Conservation (phyloP, 768 basidiomycete genomes). For the Paxillus involutus region DNA sequence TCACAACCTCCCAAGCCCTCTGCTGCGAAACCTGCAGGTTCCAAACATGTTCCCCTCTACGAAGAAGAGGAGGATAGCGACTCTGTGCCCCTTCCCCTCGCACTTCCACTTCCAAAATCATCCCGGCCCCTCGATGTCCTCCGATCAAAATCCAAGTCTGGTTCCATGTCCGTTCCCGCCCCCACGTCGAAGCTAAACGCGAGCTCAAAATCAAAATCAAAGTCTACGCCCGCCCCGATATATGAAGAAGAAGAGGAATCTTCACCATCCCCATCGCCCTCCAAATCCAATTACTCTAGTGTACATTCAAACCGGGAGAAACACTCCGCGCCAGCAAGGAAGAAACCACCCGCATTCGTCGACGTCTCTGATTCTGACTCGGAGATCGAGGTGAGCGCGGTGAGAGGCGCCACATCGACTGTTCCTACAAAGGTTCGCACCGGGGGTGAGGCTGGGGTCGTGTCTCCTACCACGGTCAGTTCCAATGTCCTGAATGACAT, state of each 20-base stretch:
- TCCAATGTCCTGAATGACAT: background rate
- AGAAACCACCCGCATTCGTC: conserved; percentile 17
- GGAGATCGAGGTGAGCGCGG: conserved; percentile 17
- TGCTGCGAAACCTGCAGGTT: background rate
- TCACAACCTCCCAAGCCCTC: background rate
- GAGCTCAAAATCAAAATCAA: background rate
- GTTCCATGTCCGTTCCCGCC: background rate
- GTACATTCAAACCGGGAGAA: background rate
- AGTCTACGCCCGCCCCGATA: background rate
- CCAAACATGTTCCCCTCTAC: background rate
- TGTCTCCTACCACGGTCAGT: conserved; percentile 9
- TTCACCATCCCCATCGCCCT: conserved; percentile 1
- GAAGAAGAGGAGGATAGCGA: conserved; percentile 5
- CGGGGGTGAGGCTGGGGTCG: background rate
- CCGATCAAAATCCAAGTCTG: conserved; percentile 10
- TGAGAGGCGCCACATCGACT: background rate
- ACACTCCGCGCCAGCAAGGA: background rate
- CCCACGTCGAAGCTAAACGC: background rate
- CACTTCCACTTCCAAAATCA: conserved; percentile 11
- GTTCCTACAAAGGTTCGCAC: background rate
- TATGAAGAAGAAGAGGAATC: conserved; percentile 13
- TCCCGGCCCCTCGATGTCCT: conserved; percentile 29
- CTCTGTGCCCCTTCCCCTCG: background rate
- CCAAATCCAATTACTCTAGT: background rate
- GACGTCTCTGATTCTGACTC: conserved; percentile 25